Percentiles rank a stretch among this genome's conserved stretches.
phyloP scores from a whole-genome alignment of 768 basidiomycete species.

The Mrakia hoshinonis region DNA sequence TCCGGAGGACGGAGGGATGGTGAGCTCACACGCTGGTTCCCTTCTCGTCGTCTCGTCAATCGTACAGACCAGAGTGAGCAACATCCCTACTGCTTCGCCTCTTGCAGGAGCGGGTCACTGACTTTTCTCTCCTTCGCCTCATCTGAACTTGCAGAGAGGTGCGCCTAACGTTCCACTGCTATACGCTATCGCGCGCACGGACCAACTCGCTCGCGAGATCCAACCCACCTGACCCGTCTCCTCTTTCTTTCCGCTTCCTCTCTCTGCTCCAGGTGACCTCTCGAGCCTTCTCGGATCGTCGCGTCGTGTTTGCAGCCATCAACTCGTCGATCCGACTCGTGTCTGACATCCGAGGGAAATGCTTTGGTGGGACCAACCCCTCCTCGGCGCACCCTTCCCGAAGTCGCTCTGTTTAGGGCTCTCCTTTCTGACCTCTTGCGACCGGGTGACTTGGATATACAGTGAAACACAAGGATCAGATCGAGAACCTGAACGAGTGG shows the following conservation, averaged over 20 bases:
- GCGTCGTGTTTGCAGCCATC: constrained; percentile 86
- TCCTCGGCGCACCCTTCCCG: neutral
- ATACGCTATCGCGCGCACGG: neutral
- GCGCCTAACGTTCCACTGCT: neutral
- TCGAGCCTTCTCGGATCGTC: constrained; percentile 79
- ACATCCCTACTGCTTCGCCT: neutral
- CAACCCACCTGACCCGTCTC: neutral
- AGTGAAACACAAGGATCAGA: constrained; percentile 84
- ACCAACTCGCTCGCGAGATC: neutral
- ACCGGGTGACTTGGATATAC: neutral
- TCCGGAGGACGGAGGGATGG: too few species aligned
- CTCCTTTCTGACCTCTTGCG: neutral
- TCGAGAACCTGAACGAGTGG: constrained; percentile 38
- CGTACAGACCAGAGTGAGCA: neutral
- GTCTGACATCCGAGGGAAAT: constrained; percentile 82
- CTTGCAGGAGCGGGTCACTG: neutral
- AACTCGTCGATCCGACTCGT: constrained; percentile 94
- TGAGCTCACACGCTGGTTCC: too few species aligned
- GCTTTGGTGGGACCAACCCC: constrained; percentile 45
- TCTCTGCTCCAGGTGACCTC: constrained; percentile 57
- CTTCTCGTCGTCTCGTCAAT: too few species aligned
- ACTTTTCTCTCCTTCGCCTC: neutral
- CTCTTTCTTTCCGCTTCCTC: neutral
- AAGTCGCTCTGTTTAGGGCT: neutral
- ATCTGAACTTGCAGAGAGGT: too few species aligned